Conservation (phyloP, 805 yeast genomes). For the Blastobotrys americana region DNA sequence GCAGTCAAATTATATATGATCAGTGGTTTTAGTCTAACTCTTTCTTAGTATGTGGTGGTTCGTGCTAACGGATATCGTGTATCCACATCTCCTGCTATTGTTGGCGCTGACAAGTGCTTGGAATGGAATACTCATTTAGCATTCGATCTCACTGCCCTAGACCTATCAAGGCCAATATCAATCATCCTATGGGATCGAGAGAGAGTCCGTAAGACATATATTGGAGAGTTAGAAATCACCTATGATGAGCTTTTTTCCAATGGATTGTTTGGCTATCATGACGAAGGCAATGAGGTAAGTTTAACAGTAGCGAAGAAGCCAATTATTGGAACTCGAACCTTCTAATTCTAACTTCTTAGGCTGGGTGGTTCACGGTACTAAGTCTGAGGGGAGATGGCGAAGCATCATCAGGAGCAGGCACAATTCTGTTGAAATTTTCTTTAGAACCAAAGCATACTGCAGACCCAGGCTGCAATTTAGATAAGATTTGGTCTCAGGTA, state of each 20-base stretch:
- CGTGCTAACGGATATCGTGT: constrained; percentile 24
- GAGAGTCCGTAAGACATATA: constrained; percentile 15
- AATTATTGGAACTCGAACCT: no score
- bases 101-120: constrained; percentile 65
- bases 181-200: constrained; percentile 27
- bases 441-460: constrained; percentile 7
- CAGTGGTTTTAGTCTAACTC: no score
- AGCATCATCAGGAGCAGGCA: constrained; percentile 10
- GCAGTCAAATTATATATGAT: no score
- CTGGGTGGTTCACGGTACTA: constrained; percentile 7
- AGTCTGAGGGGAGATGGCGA: neutral
- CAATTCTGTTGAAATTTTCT: constrained; percentile 10
- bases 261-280: constrained; percentile 2
- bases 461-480: constrained; percentile 4
- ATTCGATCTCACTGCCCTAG: constrained; percentile 35
- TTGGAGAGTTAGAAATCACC: constrained; percentile 15
- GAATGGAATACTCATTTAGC: constrained; percentile 64
- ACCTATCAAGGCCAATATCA: constrained; percentile 10
- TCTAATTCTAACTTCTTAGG: no score
- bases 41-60: constrained; percentile 23
- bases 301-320: no score
- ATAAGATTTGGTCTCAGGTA: constrained; percentile 12
- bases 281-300: constrained; percentile 3
- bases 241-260: constrained; percentile 7
- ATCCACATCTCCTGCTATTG: constrained; percentile 50